These are phyloP conservation scores for Xerocomus minutiporus DNA, from an alignment of 1,284 basidiomycete genomes.

Conservation along the genomic window DNA sequence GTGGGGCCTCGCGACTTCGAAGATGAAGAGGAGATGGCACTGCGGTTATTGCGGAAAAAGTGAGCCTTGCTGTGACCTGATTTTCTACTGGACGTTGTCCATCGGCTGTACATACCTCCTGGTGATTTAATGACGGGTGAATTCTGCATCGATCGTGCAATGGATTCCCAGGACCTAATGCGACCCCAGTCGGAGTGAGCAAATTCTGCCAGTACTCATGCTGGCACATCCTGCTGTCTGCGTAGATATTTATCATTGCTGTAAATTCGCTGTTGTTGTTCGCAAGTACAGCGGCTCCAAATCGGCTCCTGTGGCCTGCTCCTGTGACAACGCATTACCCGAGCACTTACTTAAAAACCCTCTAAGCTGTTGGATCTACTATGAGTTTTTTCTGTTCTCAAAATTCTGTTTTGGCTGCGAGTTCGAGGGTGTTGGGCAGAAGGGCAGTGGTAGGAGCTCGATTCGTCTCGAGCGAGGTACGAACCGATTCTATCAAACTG, in stretches of 20 bases:
- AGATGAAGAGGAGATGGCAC: conserved; percentile 51
- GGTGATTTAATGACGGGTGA: too few relatives aligned
- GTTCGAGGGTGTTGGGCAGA: conserved; percentile 4
- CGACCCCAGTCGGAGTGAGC: conserved; percentile 7
- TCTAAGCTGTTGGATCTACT: background rate
- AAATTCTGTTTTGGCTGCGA: conserved; percentile 1
- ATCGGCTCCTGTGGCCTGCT: background rate
- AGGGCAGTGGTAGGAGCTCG: conserved; percentile 13
- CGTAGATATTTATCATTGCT: conserved; percentile 2
- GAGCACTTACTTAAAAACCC: background rate
- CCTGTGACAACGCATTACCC: background rate
- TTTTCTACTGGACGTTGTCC: background rate
- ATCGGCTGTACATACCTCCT: too few relatives aligned
- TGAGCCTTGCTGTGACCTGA: conserved; percentile 12
- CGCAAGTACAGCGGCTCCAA: background rate
- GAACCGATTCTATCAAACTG: background rate
- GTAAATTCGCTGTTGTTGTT: conserved; percentile 14
- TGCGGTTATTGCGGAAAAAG: conserved; percentile 38
- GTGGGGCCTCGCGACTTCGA: conserved; percentile 31
- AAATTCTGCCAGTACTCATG: conserved; percentile 18
- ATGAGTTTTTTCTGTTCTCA: conserved; percentile 22
- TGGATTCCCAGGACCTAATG: background rate
- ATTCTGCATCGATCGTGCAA: too few relatives aligned
- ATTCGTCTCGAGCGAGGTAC: conserved; percentile 24
- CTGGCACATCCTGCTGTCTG: background rate